Conservation (phyloP, 306 rosid genomes). For the Cucumis melo region DNA sequence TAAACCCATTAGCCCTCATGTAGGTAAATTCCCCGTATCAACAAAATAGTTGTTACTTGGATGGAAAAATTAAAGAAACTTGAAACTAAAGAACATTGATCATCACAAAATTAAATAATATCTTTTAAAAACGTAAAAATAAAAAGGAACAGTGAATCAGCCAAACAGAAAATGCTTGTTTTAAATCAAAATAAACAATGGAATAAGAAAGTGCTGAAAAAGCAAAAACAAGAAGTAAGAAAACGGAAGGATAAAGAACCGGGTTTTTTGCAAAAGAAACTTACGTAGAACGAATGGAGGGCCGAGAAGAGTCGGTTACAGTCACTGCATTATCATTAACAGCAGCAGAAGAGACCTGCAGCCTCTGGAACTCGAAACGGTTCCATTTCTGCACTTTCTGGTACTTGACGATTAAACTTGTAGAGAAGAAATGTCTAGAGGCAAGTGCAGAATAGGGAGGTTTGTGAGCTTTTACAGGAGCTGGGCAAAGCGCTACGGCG, state of each 20-base stretch:
- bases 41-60: background rate
- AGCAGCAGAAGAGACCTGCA: slow-evolving; percentile 14
- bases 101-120: background rate
- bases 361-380: slow-evolving; percentile 10
- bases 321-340: slow-evolving; percentile 17
- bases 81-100: background rate
- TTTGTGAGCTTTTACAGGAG: slow-evolving; percentile 4
- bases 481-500: slow-evolving; percentile 6
- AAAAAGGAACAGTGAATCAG: background rate
- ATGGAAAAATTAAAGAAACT: background rate
- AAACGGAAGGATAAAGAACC: background rate
- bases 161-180: background rate
- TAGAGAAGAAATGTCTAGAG: slow-evolving; percentile 12
- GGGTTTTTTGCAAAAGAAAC: background rate
- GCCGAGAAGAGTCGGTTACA: slow-evolving; percentile 10
- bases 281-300: slow-evolving; percentile 18
- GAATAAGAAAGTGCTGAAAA: background rate
- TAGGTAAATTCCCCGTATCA: background rate
- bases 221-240: background rate
- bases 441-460: background rate
- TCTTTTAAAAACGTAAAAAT: background rate
- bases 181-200: background rate
- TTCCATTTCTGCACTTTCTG: slow-evolving; percentile 6
- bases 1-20: background rate
- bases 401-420: slow-evolving; percentile 6